Conservation (phyloP, 202 grass and related monocot species). For the Tripidium arundinaceum region DNA sequence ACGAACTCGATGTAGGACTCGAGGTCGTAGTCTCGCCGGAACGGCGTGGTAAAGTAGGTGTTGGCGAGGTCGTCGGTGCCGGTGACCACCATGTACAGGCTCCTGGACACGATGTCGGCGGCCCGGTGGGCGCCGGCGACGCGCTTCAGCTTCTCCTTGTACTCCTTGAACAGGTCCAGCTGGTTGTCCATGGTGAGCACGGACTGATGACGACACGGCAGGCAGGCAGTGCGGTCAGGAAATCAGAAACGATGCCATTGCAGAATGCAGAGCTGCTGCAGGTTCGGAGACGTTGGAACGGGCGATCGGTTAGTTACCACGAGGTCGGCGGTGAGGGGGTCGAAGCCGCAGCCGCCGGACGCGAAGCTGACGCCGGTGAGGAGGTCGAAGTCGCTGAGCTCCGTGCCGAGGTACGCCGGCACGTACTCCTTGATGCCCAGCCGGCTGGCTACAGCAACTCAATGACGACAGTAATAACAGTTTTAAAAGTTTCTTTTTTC, state of each 20-base stretch:
- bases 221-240: too few species aligned
- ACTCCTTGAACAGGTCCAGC: too few species aligned
- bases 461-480: neutral
- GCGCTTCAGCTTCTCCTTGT: too few species aligned
- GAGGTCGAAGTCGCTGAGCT: constrained; percentile 65
- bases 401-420: constrained; percentile 67
- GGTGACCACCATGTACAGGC: too few species aligned
- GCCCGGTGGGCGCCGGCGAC: too few species aligned
- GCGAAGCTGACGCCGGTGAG: constrained; percentile 92
- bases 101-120: too few species aligned
- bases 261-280: neutral
- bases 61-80: too few species aligned
- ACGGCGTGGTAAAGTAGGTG: too few species aligned
- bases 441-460: constrained; percentile 40
- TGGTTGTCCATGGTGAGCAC: too few species aligned
- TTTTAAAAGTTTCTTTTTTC: neutral
- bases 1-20: too few species aligned
- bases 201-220: too few species aligned
- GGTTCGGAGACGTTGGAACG: neutral
- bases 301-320: constrained; percentile 12
- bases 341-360: constrained; percentile 68
- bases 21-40: too few species aligned
- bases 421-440: constrained; percentile 71
- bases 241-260: neutral
- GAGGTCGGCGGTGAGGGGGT: constrained; percentile 67